Conservation (phyloP, 2,329 filamentous ascomycete species). For the Penicillium sp. region DNA sequence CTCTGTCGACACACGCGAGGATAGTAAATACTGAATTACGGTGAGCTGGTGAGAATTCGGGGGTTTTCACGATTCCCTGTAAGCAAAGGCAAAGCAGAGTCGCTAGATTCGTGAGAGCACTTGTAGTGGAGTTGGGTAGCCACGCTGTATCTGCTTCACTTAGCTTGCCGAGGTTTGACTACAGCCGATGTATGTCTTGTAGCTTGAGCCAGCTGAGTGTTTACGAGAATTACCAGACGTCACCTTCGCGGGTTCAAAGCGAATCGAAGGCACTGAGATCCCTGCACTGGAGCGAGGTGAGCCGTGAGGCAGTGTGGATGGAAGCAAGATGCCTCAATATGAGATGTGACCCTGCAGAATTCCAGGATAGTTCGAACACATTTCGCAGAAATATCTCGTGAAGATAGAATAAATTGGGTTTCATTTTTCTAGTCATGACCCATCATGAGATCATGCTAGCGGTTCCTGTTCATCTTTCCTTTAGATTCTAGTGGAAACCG, state of each 20-base stretch:
- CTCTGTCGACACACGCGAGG: background rate
- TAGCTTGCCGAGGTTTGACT: too few species aligned
- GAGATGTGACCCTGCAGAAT: background rate
- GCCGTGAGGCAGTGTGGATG: background rate
- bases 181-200: too few species aligned
- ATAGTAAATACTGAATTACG: slow-evolving; percentile 1
- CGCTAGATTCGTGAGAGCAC: background rate
- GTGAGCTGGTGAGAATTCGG: background rate
- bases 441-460: slow-evolving; percentile 34
- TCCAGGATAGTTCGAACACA: background rate
- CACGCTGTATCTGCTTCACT: too few species aligned
- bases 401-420: slow-evolving; percentile 35
- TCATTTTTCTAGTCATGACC: slow-evolving; percentile 39
- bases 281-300: background rate
- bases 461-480: slow-evolving; percentile 40
- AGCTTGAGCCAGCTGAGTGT: too few species aligned
- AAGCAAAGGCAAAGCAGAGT: background rate
- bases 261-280: background rate
- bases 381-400: slow-evolving; percentile 30
- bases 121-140: background rate
- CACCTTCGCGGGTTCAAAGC: too few species aligned
- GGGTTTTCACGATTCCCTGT: background rate
- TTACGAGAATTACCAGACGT: too few species aligned
- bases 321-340: background rate
- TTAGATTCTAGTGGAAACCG: slow-evolving; percentile 37